Evolutionary conservation across 2,329 filamentous ascomycete genomes (phyloP).

Genomic region (Fusarium sp.): DNA sequence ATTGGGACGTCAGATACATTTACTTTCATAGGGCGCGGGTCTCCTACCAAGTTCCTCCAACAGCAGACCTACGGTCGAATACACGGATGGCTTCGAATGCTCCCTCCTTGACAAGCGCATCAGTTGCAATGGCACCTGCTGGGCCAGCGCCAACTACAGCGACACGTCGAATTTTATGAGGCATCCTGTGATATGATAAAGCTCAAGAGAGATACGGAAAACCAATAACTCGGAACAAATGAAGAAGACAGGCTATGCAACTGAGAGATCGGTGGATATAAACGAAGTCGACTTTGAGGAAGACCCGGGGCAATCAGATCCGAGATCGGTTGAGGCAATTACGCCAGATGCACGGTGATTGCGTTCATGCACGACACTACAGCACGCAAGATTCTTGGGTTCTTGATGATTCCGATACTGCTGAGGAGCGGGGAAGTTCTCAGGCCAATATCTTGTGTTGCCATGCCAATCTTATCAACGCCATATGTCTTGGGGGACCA

Average conservation of each 20-base stretch:
- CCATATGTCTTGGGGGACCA: neutral
- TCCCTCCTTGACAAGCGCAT: constrained; percentile 30
- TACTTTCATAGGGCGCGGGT: neutral
- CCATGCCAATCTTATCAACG: neutral
- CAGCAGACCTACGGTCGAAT: constrained; percentile 22
- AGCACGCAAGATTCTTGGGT: neutral
- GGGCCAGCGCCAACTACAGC: constrained; percentile 34
- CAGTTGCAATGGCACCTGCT: constrained; percentile 32
- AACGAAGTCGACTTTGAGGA: too few species aligned
- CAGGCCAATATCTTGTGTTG: neutral
- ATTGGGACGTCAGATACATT: neutral
- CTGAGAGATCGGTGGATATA: neutral
- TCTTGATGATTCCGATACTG: neutral
- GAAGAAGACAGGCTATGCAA: neutral
- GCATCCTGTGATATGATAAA: neutral
- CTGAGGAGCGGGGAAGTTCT: neutral
- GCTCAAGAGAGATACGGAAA: accelerated
- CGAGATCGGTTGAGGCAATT: neutral
- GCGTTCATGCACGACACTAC: neutral
- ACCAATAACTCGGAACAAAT: neutral
- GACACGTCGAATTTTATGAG: neutral
- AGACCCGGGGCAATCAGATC: neutral
- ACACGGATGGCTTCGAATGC: constrained; percentile 24
- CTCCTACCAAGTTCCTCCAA: constrained; percentile 25
- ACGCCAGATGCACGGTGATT: neutral